These are phyloP conservation scores for Yamadazyma laniorum DNA, from an alignment of 805 yeast species.

Conservation along the genomic window DNA sequence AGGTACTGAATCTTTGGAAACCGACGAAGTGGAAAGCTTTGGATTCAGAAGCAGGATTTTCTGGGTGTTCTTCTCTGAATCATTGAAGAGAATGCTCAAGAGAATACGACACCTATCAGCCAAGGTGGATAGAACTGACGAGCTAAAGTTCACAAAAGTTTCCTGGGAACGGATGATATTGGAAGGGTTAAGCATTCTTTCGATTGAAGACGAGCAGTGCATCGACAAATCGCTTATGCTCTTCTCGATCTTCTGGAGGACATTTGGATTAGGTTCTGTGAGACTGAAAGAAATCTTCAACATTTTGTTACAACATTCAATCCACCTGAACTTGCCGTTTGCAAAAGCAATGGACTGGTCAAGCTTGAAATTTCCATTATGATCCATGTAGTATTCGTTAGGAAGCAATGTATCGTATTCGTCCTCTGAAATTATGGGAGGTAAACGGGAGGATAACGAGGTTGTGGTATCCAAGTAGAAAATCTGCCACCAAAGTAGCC, in stretches of 20 bases:
- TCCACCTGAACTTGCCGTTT: conserved; percentile 14
- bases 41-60: too few relatives aligned
- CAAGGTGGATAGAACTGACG: conserved; percentile 12
- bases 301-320: conserved; percentile 12
- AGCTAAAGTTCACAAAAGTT: conserved; percentile 8
- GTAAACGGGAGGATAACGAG: conserved; percentile 12
- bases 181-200: conserved; percentile 6
- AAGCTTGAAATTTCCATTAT: conserved; percentile 6
- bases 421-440: conserved; percentile 12
- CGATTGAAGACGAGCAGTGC: conserved; percentile 11
- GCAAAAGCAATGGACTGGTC: conserved; percentile 12
- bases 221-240: conserved; percentile 7
- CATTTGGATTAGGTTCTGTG: not conserved
- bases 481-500: conserved; percentile 17
- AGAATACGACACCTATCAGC: conserved; percentile 13
- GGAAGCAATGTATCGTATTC: conserved; percentile 15
- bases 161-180: conserved; percentile 6
- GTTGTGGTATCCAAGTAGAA: conserved; percentile 13
- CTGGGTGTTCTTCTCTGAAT: not conserved
- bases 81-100: conserved; percentile 4
- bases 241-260: not conserved
- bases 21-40: conserved; percentile 3
- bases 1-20: conserved; percentile 4
- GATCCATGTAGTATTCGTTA: conserved; percentile 8
- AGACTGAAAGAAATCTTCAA: conserved; percentile 1